Base-by-base conservation (phyloP, 139 green algal species). In the Desmodesmus armatus region DNA sequence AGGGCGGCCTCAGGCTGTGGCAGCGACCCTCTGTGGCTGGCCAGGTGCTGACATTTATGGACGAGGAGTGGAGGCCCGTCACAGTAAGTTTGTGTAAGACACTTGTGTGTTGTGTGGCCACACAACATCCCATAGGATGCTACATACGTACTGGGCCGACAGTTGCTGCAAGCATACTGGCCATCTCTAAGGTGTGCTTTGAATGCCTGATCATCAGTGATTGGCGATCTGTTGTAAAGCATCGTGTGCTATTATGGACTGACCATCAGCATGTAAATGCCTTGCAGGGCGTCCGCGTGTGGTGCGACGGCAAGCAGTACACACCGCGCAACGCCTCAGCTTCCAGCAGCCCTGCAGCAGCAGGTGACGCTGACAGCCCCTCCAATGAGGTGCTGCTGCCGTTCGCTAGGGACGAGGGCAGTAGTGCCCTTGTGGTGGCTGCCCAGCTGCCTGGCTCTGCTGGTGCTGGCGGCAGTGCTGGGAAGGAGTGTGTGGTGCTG, bases 281-380 rank as follows among this genome's bases (percentile, higher is more conserved):
- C 6, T 40, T 72, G 35, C 75, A 82, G 75, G 49, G 9, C 71
- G 53, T 51, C 25, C 25, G 55, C 5, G 35, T 82, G 37, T 82
- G 75, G 75, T 82, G 75, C 53, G 49, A 82, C 1, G 51, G 51
- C 39, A 43, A 82, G 51, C 25, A 72, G 53, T 82, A 53, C 39
- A 70, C 39, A 27, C 11, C 62, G 9, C 6, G 29, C 11, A 17
- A 9, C n/a, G 11, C 62, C 62, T 31, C 62, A 41, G 62, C n/a
- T 41, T 9, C 9, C n/a, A n/a, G 11, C 47, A 7, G 13, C 7
- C 47, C 13, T 7, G 33, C 65, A 29, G 6, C 33, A 21, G 27
- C 41, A 79, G 41, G n/a, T n/a, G n/a, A n/a, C n/a, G n/a, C n/a
- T n/a, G n/a, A n/a, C 71, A 79, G 44, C n/a, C n/a, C n/a, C 17